These are phyloP conservation scores for Neonectria magnoliae DNA, from an alignment of 2,329 filamentous ascomycete species.

Conservation along the genomic window DNA sequence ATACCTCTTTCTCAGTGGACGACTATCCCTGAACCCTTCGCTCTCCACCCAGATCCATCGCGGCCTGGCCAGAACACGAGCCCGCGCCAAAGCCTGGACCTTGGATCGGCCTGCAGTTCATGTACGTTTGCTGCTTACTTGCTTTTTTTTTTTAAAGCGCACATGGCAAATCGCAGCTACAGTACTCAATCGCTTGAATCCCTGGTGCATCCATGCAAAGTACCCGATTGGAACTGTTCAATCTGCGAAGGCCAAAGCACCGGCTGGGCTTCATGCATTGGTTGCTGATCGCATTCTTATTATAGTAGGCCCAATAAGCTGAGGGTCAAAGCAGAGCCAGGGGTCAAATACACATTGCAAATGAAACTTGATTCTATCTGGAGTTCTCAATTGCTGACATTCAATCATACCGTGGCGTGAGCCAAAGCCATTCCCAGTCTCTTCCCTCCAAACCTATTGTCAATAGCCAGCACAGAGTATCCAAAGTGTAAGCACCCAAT, in stretches of 20 bases:
- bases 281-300: background rate
- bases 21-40: background rate
- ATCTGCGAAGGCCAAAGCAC: background rate
- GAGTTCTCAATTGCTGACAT: background rate
- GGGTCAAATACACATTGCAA: background rate
- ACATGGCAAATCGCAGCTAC: background rate
- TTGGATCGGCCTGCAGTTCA: background rate
- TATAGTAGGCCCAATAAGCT: background rate
- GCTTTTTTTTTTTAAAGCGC: slow-evolving; percentile 3
- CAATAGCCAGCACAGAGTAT: background rate
- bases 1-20: background rate
- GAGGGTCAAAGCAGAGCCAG: background rate
- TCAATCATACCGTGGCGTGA: background rate
- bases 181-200: background rate
- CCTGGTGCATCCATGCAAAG: background rate
- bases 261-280: background rate
- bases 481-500: no score
- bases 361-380: background rate
- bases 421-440: background rate
- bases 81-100: background rate
- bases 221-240: background rate
- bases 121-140: background rate
- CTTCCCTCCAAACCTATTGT: background rate
- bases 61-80: background rate
- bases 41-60: background rate